Evolutionary conservation across 2,329 filamentous ascomycete species (phyloP).

Genomic region (Davidsoniella australis): DNA sequence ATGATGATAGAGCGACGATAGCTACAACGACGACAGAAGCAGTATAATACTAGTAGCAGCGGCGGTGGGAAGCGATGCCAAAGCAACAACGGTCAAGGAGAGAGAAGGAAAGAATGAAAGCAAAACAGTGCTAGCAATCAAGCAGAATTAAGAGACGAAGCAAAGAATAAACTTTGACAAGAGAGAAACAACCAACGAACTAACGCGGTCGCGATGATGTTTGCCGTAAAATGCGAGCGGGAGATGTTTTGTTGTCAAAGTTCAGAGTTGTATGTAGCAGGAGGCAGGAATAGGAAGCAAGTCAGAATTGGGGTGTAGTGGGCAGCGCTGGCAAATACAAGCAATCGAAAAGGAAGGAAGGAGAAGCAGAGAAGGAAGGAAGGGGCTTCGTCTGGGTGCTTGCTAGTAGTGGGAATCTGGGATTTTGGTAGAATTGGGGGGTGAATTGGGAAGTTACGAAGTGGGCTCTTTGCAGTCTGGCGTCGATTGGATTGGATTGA

Average conservation of each 20-base stretch:
- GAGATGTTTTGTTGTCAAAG: slow-evolving; percentile 9
- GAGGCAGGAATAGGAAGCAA: slow-evolving; percentile 1
- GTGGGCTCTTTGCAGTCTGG: slow-evolving; percentile 1
- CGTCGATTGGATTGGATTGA: neutral
- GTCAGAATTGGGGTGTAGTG: neutral
- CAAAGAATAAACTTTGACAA: neutral
- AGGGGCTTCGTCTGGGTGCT: too few species aligned
- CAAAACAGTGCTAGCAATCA: slow-evolving; percentile 3
- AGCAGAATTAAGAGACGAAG: neutral
- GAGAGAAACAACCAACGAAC: slow-evolving; percentile 7
- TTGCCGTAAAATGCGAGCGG: neutral
- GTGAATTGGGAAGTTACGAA: slow-evolving; percentile 2
- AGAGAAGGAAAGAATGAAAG: slow-evolving; percentile 8
- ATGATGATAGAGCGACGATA: neutral
- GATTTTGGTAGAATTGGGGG: neutral
- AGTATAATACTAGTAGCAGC: neutral
- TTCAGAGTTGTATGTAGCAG: neutral
- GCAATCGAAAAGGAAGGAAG: slow-evolving; percentile 1
- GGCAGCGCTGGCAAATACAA: neutral
- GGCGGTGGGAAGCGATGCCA: neutral
- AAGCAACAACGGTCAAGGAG: neutral
- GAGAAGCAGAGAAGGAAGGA: slow-evolving; percentile 2
- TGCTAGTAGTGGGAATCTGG: neutral
- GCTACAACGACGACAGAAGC: too few species aligned
- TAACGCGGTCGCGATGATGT: slow-evolving; percentile 11